These are phyloP conservation scores for Botrytis byssoidea DNA, from an alignment of 2,329 filamentous ascomycete species.

Conservation along the genomic window DNA sequence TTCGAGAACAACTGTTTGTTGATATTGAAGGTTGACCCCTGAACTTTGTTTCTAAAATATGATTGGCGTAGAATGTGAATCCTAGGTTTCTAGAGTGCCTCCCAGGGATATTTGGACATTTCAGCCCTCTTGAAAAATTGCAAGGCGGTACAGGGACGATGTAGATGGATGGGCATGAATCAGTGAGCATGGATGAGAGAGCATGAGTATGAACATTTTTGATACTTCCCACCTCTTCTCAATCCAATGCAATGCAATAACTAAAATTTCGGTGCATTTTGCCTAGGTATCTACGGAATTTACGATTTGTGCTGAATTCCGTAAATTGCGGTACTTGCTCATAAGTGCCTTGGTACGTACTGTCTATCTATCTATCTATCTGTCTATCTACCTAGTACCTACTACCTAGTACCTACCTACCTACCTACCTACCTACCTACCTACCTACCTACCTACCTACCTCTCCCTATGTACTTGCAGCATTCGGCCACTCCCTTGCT, in stretches of 20 bases:
- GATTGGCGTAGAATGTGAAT: neutral
- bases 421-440: neutral
- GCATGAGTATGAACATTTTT: neutral
- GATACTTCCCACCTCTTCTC: neutral
- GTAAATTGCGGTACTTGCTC: neutral
- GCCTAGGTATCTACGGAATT: neutral
- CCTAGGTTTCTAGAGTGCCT: neutral
- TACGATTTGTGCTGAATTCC: neutral
- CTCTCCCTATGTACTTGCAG: neutral
- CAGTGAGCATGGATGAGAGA: neutral
- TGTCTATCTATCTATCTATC: neutral
- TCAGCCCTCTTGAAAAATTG: slow-evolving; percentile 1
- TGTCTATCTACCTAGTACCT: too few relatives aligned
- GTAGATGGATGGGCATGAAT: neutral
- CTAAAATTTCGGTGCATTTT: too few relatives aligned
- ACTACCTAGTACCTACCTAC: too few relatives aligned
- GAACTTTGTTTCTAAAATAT: neutral
- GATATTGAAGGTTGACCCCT: slow-evolving; percentile 8
- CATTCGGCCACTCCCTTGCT: neutral
- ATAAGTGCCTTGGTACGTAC: neutral
- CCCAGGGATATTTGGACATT: neutral
- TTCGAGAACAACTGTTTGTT: neutral
- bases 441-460: too few relatives aligned
- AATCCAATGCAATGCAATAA: neutral
- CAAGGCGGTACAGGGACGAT: neutral